Conservation (phyloP, 345 rosid species). For the Turritis glabra region DNA sequence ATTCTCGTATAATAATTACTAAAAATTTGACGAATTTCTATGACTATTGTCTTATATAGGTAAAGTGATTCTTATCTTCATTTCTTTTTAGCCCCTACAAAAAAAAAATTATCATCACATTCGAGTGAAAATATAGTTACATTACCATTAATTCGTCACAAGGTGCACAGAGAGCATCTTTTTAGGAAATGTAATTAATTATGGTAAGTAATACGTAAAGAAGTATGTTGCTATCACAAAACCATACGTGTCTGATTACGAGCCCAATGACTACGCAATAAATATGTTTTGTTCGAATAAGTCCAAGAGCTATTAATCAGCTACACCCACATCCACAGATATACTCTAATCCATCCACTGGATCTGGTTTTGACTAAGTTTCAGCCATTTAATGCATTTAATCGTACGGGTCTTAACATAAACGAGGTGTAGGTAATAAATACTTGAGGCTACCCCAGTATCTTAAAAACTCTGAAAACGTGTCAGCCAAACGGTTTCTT, state of each 20-base stretch:
- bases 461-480: constrained; percentile 28
- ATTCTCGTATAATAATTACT: neutral
- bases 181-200: neutral
- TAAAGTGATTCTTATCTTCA: too few relatives aligned
- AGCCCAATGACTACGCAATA: constrained; percentile 20
- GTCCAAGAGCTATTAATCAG: neutral
- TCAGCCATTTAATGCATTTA: neutral
- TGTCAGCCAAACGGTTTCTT: constrained; percentile 35
- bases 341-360: neutral
- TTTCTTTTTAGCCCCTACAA: neutral
- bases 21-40: neutral
- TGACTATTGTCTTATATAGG: neutral
- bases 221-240: constrained; percentile 17
- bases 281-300: constrained; percentile 5
- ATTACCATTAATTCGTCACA: neutral
- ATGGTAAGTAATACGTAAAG: neutral
- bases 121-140: neutral
- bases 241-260: constrained; percentile 37
- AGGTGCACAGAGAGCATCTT: neutral
- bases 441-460: neutral
- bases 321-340: neutral
- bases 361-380: constrained; percentile 1
- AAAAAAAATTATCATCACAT: neutral
- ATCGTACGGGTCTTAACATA: neutral
- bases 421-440: constrained; percentile 11